Base-by-base conservation (phyloP, 495 filamentous ascomycete species). In the Penicillium arizonense region DNA sequence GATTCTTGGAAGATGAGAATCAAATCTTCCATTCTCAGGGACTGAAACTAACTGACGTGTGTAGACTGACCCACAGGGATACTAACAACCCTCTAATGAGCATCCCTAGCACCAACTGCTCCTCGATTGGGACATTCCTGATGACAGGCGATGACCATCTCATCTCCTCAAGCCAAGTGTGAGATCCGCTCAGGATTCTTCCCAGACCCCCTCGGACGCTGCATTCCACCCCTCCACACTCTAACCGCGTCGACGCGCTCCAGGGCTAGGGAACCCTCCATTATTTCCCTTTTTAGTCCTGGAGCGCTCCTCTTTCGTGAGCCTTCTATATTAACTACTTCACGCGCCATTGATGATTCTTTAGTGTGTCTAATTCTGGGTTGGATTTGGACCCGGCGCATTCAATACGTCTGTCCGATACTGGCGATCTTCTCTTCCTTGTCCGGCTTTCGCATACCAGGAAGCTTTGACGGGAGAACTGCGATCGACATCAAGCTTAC, bases 161-260 rank as follows among this genome's bases (percentile, higher is more conserved):
- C 32, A 26, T 4, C 10, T 35, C 21, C 38, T 24, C 37, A 11
- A 14, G 35, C 26, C 13, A 23, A 55, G 33, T 21, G 43, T 21
- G 30, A 55, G 52, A 44, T 48, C 47, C 44, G 53, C 44, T 50
- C 62, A 35, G 58, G 51, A 67, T 64, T 64, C 63, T 64, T 67
- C 28, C 47, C 57, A 65, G 56, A 46, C 52, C 59, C 61, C 65
- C 58, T 67, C 65, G 44, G 56, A 16, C 50, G 50, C 45, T 54
- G 57, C 63, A 67, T 67, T 67, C 63, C 63, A 62, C 61, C 58
- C 63, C 61, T 67, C 63, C 63, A 64, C 61, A 53, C 51, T 56
- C 38, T 55, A 40, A 49, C 45, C 61, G 63, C 63, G 64, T 69
- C 62, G 63, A 69, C 66, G 66, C 64, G 66, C 48, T 54, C 46